Base-by-base conservation (phyloP, 2,329 filamentous ascomycete species). In the Hypoxylon sp. region DNA sequence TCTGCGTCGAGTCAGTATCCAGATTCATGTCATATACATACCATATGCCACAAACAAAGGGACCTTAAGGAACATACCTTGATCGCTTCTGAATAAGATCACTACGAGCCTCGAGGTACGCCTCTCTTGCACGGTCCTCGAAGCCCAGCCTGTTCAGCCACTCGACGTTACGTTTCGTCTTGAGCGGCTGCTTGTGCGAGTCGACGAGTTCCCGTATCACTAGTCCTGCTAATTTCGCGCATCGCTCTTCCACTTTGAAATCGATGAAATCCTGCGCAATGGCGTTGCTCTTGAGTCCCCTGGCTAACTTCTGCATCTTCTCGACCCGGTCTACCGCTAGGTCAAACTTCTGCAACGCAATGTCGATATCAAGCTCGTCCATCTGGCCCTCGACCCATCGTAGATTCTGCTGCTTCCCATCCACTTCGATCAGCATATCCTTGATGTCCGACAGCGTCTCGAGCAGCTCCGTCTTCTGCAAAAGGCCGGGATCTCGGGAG, bases 381-480 rank as follows among this genome's bases (percentile, higher is more conserved):
- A 99, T 90, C 75, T 98, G 92, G 48, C 88, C 87, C 73, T 99
- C 95, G 0, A 99, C 92, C 92, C 92, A 97, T 49, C 94, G 90
- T 42, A 99, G 83, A 72, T 95, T 97, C 72, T 98, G 92, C 74
- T 97, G 93, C 69, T 96, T 96, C 45, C 95, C 95, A 69, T 98
- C 95, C 11, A 97, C 91, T 68, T 99, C 95, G 65, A 99, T 93
- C 52, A 97, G 84, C 77, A 97, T 89, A 72, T 96, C 91, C 70
- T 92, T 92, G 67, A 89, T 87, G 61, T 88, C 86, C 1, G 91
- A 92, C 8, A 92, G 76, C 6, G 86, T 89, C 70, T 95, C 91
- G 11, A 96, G 82, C 2, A 95, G 78, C 56, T 94, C 90, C 0
- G 89, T 87, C 74, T 93, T 92, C 69, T 91, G 89, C 37, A 93